Evolutionary conservation across 2,329 filamentous ascomycete species (phyloP).

Genomic region (Ilyonectria mors-panacis): DNA sequence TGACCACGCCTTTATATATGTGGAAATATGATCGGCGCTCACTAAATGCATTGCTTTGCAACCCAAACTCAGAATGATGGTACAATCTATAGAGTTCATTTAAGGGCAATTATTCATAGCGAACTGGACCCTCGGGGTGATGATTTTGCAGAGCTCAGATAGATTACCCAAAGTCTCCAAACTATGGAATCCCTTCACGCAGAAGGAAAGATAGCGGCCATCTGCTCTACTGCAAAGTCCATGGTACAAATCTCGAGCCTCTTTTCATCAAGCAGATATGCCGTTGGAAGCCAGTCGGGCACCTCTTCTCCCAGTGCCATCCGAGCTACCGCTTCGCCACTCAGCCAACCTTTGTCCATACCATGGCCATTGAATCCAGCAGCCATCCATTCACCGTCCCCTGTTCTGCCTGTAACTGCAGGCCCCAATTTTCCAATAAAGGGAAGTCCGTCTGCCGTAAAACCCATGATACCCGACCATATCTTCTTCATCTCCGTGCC

Average conservation of each 20-base stretch:
- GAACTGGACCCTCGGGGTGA: too few relatives aligned
- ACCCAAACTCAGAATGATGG: too few relatives aligned
- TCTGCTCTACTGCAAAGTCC: not conserved
- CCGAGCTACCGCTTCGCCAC: slow-evolving; percentile 56
- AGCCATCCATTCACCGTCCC: slow-evolving; percentile 60
- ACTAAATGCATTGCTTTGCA: too few relatives aligned
- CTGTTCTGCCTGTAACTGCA: slow-evolving; percentile 29
- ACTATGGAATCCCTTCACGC: too few relatives aligned
- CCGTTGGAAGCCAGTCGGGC: slow-evolving; percentile 33
- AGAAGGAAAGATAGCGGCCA: too few relatives aligned
- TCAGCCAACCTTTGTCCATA: slow-evolving; percentile 66
- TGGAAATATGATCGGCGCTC: too few relatives aligned
- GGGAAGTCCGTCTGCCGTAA: slow-evolving; percentile 62
- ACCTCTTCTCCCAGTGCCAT: slow-evolving; percentile 45
- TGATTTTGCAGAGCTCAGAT: too few relatives aligned
- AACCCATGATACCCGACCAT: slow-evolving; percentile 65
- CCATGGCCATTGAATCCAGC: slow-evolving; percentile 65
- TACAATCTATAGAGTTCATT: too few relatives aligned
- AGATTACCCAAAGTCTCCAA: too few relatives aligned
- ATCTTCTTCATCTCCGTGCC: slow-evolving; percentile 44
- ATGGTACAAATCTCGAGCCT: slow-evolving; percentile 13
- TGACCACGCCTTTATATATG: too few relatives aligned
- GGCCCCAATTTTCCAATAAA: slow-evolving; percentile 61
- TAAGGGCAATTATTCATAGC: too few relatives aligned
- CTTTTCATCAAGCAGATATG: slow-evolving; percentile 14